These are phyloP conservation scores for Herpetomonas samuelpessoai DNA, from an alignment of 208 protist species.

Conservation along the genomic window DNA sequence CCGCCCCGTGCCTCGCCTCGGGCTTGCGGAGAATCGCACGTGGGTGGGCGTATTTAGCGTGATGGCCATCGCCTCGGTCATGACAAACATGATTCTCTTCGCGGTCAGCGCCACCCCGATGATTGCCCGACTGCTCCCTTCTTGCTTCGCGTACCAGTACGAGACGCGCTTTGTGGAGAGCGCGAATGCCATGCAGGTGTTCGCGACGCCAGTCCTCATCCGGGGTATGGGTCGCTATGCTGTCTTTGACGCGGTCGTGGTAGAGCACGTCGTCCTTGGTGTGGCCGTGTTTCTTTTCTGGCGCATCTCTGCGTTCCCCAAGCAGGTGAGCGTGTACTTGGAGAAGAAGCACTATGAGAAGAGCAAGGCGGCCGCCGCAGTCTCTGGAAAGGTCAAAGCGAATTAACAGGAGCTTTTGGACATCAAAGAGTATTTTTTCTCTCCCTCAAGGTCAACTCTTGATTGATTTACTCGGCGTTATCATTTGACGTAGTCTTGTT, in stretches of 20 bases:
- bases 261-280: slow-evolving; percentile 43
- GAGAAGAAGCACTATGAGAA: slow-evolving; percentile 18
- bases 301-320: slow-evolving; percentile 38
- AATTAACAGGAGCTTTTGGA: too few species aligned
- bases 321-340: slow-evolving; percentile 29
- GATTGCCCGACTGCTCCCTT: slow-evolving; percentile 28
- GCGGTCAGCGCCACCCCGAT: slow-evolving; percentile 13
- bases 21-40: slow-evolving; percentile 29
- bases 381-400: too few species aligned
- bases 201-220: slow-evolving; percentile 11
- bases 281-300: slow-evolving; percentile 40
- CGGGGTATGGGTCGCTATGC: slow-evolving; percentile 12
- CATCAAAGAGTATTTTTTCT: too few species aligned
- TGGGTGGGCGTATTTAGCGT: slow-evolving; percentile 49
- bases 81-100: slow-evolving; percentile 59
- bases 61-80: slow-evolving; percentile 30
- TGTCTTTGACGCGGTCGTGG: slow-evolving; percentile 21
- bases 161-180: neutral
- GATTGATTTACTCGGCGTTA: too few species aligned
- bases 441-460: too few species aligned
- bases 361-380: slow-evolving; percentile 1
- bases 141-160: slow-evolving; percentile 25
- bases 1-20: slow-evolving; percentile 43
- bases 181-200: neutral
- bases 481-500: too few species aligned